phyloP scores from a whole-genome alignment of 306 rosid genomes.

The Vicia villosa region DNA sequence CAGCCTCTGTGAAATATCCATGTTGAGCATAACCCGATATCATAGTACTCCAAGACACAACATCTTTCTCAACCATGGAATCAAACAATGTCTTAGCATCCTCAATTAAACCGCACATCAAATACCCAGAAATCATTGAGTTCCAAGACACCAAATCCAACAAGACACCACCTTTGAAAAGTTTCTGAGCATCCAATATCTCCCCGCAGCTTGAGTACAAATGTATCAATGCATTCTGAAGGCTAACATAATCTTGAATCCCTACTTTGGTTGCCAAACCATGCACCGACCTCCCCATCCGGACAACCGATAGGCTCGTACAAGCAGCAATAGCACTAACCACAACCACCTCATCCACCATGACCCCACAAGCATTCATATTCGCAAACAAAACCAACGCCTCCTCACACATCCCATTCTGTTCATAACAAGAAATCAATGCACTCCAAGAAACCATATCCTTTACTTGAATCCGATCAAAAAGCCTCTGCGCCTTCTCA shows the following conservation, averaged over 20 bases:
- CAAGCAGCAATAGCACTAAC: conserved; percentile 68
- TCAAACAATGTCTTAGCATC: conserved; percentile 59
- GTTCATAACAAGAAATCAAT: conserved; percentile 69
- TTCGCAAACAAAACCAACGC: conserved; percentile 59
- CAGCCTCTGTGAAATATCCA: conserved; percentile 60
- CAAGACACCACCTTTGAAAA: conserved; percentile 55
- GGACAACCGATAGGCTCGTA: conserved; percentile 37
- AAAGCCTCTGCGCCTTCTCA: conserved; percentile 50
- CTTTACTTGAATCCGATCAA: conserved; percentile 48
- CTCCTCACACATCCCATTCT: conserved; percentile 61
- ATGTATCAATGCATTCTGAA: conserved; percentile 75
- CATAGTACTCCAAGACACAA: conserved; percentile 87
- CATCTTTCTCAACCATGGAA: conserved; percentile 72
- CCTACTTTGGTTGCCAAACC: conserved; percentile 64
- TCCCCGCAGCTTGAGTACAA: conserved; percentile 65
- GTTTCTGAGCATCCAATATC: conserved; percentile 51
- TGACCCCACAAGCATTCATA: conserved; percentile 53
- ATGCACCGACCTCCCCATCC: conserved; percentile 61
- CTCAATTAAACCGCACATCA: conserved; percentile 60
- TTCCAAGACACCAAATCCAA: conserved; percentile 84
- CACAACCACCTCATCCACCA: conserved; percentile 79
- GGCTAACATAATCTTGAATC: conserved; percentile 64
- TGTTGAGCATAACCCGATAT: conserved; percentile 75
- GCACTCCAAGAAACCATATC: conserved; percentile 91
- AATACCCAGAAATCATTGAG: conserved; percentile 81